Evolutionary conservation across 1,139 yeast species (phyloP), one percentile per base, ranked within the genome.

Genomic region (Pneumocystis canis): DNA sequence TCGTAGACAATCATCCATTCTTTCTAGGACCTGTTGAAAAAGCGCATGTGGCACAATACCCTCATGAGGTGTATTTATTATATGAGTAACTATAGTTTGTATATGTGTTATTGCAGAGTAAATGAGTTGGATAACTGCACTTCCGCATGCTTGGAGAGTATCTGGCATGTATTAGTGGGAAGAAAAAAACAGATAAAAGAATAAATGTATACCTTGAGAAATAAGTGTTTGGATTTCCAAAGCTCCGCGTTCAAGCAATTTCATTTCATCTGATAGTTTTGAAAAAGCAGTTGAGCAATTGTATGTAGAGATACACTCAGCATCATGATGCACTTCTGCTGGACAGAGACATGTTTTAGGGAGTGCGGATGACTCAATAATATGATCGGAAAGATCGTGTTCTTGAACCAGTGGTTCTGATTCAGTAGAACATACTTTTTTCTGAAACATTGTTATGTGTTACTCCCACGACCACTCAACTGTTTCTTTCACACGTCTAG

Each of bases 391-490:
- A 37, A 14, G 40, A 37, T 16, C 18, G 14, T 37, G 9, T 3
- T 2, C 5, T 16, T 5, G 16, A 14, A 37, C 18, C 4, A 3
- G 40, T 37, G 5, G 2, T 16, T 37, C 40, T 14, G 14, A 37
- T 37, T 6, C 18, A 2, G 18, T 14, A 7, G 40, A 37, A 2
- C 14, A 14, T 37, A 5, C 18, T 16, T 37, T 16, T 37, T 16
- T 6, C 6, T 37, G 5, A 37, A 37, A 37, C 40, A 37, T 37
- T 25, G 14, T 47, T 9, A 20, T 7, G 16, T 41, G 16, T 25
- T 47, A 47, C 20, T 47, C 54, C 54, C 54, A 47, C 32, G 54
- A 47, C 54, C 54, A 47, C 28, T 47, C 54, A 47, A 47, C 54
- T 11, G 54, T 47, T 25, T 47, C 54, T 47, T 47, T 47, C 9